Evolutionary conservation across 805 yeast species (phyloP).

Genomic region (Metschnikowia anglica): DNA sequence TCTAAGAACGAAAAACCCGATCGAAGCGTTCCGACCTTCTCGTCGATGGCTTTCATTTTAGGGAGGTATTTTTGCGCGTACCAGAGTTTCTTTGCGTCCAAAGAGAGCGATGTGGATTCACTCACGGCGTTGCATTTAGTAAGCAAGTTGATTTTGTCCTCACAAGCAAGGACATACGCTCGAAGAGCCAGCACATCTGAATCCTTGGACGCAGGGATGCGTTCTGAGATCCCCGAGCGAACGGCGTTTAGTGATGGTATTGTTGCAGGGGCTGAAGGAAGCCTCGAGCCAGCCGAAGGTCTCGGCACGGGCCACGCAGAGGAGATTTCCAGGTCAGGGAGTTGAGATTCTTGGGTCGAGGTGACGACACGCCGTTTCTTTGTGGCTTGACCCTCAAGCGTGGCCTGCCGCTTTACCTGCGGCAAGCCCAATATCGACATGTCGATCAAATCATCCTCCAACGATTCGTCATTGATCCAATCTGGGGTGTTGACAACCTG

Average conservation of each 20-base stretch:
- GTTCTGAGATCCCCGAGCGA: not conserved
- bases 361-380: slow-evolving; percentile 8
- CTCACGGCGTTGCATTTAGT: slow-evolving; percentile 31
- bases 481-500: not conserved
- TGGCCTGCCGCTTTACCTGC: slow-evolving; percentile 6
- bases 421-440: slow-evolving; percentile 7
- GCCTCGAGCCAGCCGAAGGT: slow-evolving; percentile 10
- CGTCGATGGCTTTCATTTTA: slow-evolving; percentile 21
- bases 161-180: slow-evolving; percentile 27
- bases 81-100: slow-evolving; percentile 36
- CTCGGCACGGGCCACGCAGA: not conserved
- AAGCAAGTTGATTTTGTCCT: slow-evolving; percentile 29
- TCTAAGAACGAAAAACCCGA: slow-evolving; percentile 18
- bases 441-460: slow-evolving; percentile 15
- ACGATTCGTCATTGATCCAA: slow-evolving; percentile 6
- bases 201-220: slow-evolving; percentile 4
- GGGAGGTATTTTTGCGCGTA: slow-evolving; percentile 28
- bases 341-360: slow-evolving; percentile 7
- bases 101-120: slow-evolving; percentile 39
- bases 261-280: not conserved
- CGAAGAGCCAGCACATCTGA: slow-evolving; percentile 18
- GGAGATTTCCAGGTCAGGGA: not conserved
- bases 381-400: not conserved
- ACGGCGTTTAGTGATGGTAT: not conserved
- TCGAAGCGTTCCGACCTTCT: slow-evolving; percentile 12